phyloP scores from a whole-genome alignment of 148 eudicot species.

The Suaeda aralocaspica region DNA sequence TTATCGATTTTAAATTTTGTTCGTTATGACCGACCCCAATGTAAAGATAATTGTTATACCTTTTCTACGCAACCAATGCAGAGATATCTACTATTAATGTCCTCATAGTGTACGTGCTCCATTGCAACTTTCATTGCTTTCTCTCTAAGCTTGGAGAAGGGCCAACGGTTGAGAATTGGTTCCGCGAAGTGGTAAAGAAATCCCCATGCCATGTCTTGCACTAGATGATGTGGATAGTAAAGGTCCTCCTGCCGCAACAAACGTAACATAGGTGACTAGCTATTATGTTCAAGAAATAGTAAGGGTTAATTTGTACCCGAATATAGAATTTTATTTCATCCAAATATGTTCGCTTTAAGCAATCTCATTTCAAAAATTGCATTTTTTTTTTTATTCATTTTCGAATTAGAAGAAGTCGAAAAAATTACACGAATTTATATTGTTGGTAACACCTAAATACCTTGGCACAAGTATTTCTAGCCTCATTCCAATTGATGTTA shows the following conservation, averaged over 20 bases:
- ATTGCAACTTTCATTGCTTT: constrained; percentile 41
- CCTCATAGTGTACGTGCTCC: constrained; percentile 50
- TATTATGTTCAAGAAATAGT: too few relatives aligned
- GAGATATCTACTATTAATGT: constrained; percentile 42
- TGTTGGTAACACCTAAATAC: too few relatives aligned
- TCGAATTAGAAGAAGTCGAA: not conserved
- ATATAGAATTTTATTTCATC: too few relatives aligned
- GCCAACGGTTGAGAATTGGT: constrained; percentile 42
- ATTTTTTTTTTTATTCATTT: too few relatives aligned
- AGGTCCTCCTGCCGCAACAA: constrained; percentile 48
- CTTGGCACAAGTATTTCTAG: constrained; percentile 57
- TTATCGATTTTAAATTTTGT: too few relatives aligned
- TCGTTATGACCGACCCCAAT: too few relatives aligned
- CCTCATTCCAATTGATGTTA: constrained; percentile 45
- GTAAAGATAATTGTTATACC: too few relatives aligned
- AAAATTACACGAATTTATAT: too few relatives aligned
- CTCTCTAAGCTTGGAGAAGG: constrained; percentile 36
- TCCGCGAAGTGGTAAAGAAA: constrained; percentile 41
- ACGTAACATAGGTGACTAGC: too few relatives aligned
- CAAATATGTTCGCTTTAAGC: too few relatives aligned
- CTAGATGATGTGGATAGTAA: constrained; percentile 40
- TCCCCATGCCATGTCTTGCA: constrained; percentile 50
- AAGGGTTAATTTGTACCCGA: too few relatives aligned
- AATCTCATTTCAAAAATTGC: too few relatives aligned
- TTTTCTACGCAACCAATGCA: constrained; percentile 53